Percentiles rank a stretch among this genome's conserved stretches.
Evolutionary conservation across 805 yeast genomes (phyloP).

Genomic region (Kodamaea nitidulidarum): DNA sequence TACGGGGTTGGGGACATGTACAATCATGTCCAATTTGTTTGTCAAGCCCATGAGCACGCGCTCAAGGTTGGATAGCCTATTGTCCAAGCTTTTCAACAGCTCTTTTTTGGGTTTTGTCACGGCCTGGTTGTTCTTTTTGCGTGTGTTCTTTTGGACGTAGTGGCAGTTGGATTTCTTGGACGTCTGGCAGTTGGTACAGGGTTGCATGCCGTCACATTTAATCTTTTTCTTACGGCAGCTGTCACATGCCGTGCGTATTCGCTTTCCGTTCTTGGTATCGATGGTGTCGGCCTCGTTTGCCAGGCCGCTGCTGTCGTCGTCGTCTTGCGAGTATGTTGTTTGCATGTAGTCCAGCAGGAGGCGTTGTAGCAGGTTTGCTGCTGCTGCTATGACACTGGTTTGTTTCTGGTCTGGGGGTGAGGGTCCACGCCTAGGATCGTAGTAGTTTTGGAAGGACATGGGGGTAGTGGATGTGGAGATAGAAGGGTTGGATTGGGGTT

Average conservation of each 20-base stretch:
- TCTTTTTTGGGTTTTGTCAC: constrained; percentile 3
- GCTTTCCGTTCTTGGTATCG: constrained; percentile 9
- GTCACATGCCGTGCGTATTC: constrained; percentile 26
- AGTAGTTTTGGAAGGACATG: background rate
- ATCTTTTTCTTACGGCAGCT: constrained; percentile 31
- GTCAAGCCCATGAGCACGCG: constrained; percentile 16
- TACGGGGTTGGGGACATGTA: background rate
- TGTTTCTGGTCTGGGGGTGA: background rate
- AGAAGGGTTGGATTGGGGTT: no score
- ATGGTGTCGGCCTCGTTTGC: background rate
- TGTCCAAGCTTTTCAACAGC: constrained; percentile 16
- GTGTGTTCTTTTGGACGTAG: constrained; percentile 19
- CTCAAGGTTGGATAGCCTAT: constrained; percentile 21
- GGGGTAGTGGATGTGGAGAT: background rate
- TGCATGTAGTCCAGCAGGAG: constrained; percentile 2
- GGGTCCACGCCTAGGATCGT: background rate
- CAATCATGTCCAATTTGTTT: constrained; percentile 17
- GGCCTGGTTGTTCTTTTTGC: constrained; percentile 6
- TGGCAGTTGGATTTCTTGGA: constrained; percentile 19
- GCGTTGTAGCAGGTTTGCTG: constrained; percentile 7
- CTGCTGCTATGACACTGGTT: background rate
- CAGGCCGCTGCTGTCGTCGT: background rate
- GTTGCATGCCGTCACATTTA: constrained; percentile 29
- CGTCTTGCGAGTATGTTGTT: background rate
- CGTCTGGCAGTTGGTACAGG: constrained; percentile 25